Base-by-base conservation (phyloP, 2,329 filamentous ascomycete genomes). In the Pseudogymnoascus sp. region DNA sequence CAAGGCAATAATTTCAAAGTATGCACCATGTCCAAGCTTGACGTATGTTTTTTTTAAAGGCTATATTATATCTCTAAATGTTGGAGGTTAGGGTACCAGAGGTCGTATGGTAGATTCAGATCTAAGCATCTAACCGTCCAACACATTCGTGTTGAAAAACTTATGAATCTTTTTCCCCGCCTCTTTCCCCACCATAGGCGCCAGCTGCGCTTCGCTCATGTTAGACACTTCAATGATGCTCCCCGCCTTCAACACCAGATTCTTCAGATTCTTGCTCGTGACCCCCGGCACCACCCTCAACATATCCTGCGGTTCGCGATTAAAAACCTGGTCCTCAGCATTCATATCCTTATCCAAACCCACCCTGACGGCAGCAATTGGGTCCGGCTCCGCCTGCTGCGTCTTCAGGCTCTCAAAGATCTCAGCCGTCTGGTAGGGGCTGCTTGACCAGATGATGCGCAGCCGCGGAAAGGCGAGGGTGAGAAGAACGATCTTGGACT, bases 381-480 rank as follows among this genome's bases (percentile, higher is more conserved):
- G 94, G 73, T 99, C 92, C 0, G 94, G 94, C 75, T 99, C 94
- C 2, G 87, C 81, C 69, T 93, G 89, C 69, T 92, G 88, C 67
- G 91, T 89, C 78, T 99, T 99, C 62, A 99, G 83, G 67, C 91
- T 88, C 69, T 92, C 88, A 73, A 99, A 97, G 65, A 99, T 97
- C 77, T 97, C 92, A 1, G 94, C 94, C 0, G 94, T 97, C 74
- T 99, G 92, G 72, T 96, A 96, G 0, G 94, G 93, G 10, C 88
- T 92, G 7, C 85, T 90, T 7, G 90, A 94, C 94, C 94, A 99
- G 69, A 99, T 91, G 68, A 99, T 89, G 67, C 91, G 88, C 59
- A 99, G 81, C 21, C 85, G 85, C 0, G 94, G 94, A 69, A 97
- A 99, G 0, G 93, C 90, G 4, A 99, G 83, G 0, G 92, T 97